Evolutionary conservation across 352 stramenopile genomes (phyloP).

Genomic region (Globisporangium nagaii): DNA sequence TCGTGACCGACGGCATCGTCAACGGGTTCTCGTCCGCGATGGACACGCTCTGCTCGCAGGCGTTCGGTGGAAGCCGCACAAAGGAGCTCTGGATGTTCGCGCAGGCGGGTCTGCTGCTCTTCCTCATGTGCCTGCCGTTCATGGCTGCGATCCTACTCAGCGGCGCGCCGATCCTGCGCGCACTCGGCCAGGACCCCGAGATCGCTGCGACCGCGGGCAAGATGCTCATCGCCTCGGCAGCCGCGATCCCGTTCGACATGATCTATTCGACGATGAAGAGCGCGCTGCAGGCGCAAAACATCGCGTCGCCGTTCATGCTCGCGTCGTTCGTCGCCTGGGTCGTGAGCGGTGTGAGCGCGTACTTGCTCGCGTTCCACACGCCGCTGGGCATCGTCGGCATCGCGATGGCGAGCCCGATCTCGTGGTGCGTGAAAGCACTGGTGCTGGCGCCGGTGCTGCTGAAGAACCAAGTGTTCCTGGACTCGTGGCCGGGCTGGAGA

Average conservation of each 20-base stretch:
- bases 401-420: conserved; percentile 19
- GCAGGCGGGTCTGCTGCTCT: conserved; percentile 27
- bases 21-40: conserved; percentile 22
- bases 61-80: conserved; percentile 22
- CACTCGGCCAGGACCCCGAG: conserved; percentile 27
- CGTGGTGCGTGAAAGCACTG: conserved; percentile 19
- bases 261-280: conserved; percentile 20
- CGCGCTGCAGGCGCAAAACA: conserved; percentile 32
- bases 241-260: conserved; percentile 21
- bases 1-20: conserved; percentile 15
- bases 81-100: conserved; percentile 36
- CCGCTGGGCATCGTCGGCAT: conserved; percentile 30
- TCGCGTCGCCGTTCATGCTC: conserved; percentile 26
- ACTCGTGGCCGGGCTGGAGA: conserved; percentile 18
- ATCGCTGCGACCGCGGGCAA: conserved; percentile 19
- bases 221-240: conserved; percentile 14
- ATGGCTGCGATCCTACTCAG: conserved; percentile 15
- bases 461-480: conserved; percentile 14
- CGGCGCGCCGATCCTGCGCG: conserved; percentile 15
- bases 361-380: conserved; percentile 32
- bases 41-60: conserved; percentile 36
- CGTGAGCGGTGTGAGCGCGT: conserved; percentile 18
- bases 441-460: conserved; percentile 18
- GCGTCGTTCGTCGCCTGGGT: conserved; percentile 16
- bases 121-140: conserved; percentile 9